phyloP scores from a whole-genome alignment of 768 basidiomycete species.

The Boletus bicolor region DNA sequence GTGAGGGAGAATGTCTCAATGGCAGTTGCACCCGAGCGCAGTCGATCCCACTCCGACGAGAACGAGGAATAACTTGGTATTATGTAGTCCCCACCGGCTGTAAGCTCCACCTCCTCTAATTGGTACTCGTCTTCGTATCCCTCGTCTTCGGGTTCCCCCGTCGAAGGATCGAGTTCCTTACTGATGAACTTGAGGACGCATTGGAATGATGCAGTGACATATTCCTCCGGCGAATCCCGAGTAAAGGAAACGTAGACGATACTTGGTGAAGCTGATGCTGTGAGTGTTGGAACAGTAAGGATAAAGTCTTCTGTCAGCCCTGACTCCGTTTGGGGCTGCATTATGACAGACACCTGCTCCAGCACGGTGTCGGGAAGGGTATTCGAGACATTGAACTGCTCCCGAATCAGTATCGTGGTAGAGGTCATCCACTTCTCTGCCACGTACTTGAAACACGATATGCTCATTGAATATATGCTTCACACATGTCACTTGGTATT shows the following conservation, averaged over 20 bases:
- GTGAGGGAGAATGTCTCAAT: conserved; percentile 94
- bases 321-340: conserved; percentile 75
- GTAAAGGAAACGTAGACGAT: conserved; percentile 94
- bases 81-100: conserved; percentile 91
- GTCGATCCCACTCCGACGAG: conserved; percentile 90
- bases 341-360: conserved; percentile 90
- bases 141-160: conserved; percentile 93
- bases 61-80: conserved; percentile 93
- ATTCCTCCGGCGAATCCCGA: conserved; percentile 72
- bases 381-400: conserved; percentile 94
- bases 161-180: conserved; percentile 95
- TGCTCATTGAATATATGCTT: conserved; percentile 97
- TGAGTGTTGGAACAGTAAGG: conserved; percentile 74
- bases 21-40: conserved; percentile 70
- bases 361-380: conserved; percentile 94
- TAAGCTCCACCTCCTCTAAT: conserved; percentile 92
- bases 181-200: conserved; percentile 93
- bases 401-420: conserved; percentile 5
- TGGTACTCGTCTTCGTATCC: conserved; percentile 99
- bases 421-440: neutral
- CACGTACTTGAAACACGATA: conserved; percentile 89
- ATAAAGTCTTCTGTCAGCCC: conserved; percentile 93
- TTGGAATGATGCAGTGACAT: conserved; percentile 79
- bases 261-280: conserved; percentile 69
- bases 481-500: conserved; percentile 94